phyloP scores from a whole-genome alignment of 1,284 basidiomycete species.

The Volvariella surrecta region DNA sequence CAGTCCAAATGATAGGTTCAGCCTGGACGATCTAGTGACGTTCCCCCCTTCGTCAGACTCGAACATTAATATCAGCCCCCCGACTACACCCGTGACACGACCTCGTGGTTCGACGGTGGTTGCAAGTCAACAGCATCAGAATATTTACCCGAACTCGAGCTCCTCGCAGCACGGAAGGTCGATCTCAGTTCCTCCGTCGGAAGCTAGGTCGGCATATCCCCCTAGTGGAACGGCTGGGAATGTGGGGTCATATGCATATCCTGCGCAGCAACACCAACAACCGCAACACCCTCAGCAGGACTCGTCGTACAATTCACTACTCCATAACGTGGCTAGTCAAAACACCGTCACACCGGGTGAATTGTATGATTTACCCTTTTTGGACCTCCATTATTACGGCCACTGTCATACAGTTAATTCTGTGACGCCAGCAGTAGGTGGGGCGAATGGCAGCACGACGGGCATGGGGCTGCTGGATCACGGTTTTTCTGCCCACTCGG shows the following conservation, averaged over 20 bases:
- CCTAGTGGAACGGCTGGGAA: background rate
- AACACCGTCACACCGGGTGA: slow-evolving; percentile 16
- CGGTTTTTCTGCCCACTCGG: background rate
- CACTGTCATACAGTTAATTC: slow-evolving; percentile 2
- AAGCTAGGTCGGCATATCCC: slow-evolving; percentile 16
- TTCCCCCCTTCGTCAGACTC: slow-evolving; percentile 7
- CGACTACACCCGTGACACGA: slow-evolving; percentile 47
- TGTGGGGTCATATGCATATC: background rate
- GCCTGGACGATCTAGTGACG: slow-evolving; percentile 7
- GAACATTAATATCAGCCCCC: slow-evolving; percentile 53
- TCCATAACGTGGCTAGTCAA: too few species aligned
- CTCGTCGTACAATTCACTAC: background rate
- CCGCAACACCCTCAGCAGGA: background rate
- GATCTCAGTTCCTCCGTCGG: slow-evolving; percentile 27
- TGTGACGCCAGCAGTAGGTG: slow-evolving; percentile 3
- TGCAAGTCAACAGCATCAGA: slow-evolving; percentile 10
- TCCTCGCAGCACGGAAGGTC: slow-evolving; percentile 19
- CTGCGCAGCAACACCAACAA: slow-evolving; percentile 2
- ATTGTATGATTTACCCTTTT: slow-evolving; percentile 52
- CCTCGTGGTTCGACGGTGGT: slow-evolving; percentile 26
- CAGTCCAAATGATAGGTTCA: slow-evolving; percentile 1
- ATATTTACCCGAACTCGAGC: slow-evolving; percentile 6
- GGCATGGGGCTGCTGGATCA: background rate
- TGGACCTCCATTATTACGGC: slow-evolving; percentile 65
- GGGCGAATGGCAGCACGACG: slow-evolving; percentile 1